phyloP scores from a whole-genome alignment of 805 yeast species.

The Monosporozyma yasuniensis region DNA sequence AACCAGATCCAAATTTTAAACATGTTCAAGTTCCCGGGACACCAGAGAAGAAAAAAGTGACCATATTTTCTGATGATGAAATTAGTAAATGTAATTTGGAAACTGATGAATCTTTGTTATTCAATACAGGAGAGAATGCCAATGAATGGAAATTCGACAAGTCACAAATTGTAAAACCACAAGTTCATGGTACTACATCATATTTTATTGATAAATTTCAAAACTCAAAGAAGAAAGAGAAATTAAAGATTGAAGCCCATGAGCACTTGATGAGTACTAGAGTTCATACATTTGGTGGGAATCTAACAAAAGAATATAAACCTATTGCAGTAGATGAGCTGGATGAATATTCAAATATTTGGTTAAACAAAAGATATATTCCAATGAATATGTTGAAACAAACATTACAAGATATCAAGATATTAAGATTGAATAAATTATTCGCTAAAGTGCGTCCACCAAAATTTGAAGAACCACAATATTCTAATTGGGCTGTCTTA shows the following conservation, averaged over 20 bases:
- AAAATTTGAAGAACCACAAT: conserved; percentile 54
- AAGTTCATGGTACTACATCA: conserved; percentile 13
- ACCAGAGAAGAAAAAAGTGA: conserved; percentile 11
- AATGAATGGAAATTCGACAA: conserved; percentile 5
- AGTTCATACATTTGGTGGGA: conserved; percentile 31
- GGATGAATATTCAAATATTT: conserved; percentile 40
- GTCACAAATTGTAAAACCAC: neutral
- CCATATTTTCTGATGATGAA: neutral
- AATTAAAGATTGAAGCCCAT: conserved; percentile 13
- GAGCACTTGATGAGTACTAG: conserved; percentile 29
- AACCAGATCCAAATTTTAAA: conserved; percentile 19
- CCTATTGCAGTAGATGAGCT: conserved; percentile 33
- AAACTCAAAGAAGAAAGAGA: conserved; percentile 19
- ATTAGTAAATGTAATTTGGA: neutral
- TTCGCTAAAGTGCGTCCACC: conserved; percentile 65
- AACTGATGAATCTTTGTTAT: neutral
- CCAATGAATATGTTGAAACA: conserved; percentile 28
- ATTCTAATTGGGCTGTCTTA: conserved; percentile 70
- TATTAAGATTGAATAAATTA: conserved; percentile 49
- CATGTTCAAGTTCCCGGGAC: conserved; percentile 22
- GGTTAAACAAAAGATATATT: conserved; percentile 41
- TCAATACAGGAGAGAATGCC: neutral
- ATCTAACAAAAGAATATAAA: conserved; percentile 15
- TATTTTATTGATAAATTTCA: conserved; percentile 30
- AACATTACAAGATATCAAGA: conserved; percentile 41